phyloP scores from a whole-genome alignment of 345 rosid genomes.

The Camelina laxa region DNA sequence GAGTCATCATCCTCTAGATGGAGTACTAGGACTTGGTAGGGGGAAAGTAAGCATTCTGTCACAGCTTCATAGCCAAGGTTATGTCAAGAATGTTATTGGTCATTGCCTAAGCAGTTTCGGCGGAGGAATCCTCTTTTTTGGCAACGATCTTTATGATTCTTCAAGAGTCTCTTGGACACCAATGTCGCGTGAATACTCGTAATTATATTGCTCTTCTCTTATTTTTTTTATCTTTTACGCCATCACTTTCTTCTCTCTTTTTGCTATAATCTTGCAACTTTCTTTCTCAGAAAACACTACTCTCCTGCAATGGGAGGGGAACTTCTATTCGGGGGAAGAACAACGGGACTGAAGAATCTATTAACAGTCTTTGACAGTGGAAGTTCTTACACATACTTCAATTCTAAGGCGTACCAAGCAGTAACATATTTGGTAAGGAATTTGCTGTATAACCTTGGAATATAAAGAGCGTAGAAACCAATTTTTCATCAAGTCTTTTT shows the following conservation, averaged over 20 bases:
- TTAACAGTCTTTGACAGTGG: slow-evolving; percentile 74
- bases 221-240: neutral
- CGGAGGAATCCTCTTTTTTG: slow-evolving; percentile 92
- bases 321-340: slow-evolving; percentile 61
- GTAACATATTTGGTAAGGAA: slow-evolving; percentile 57
- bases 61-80: slow-evolving; percentile 74
- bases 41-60: slow-evolving; percentile 80
- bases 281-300: slow-evolving; percentile 66
- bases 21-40: slow-evolving; percentile 93
- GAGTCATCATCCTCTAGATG: slow-evolving; percentile 82
- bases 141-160: slow-evolving; percentile 71
- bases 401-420: slow-evolving; percentile 62
- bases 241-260: neutral
- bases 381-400: slow-evolving; percentile 89
- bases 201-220: slow-evolving; percentile 25
- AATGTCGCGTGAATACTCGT: slow-evolving; percentile 69
- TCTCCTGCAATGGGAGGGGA: slow-evolving; percentile 85
- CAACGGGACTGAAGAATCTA: slow-evolving; percentile 66
- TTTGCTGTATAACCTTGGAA: slow-evolving; percentile 14
- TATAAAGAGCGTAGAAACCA: neutral
- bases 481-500: neutral
- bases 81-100: slow-evolving; percentile 73
- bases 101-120: slow-evolving; percentile 86
- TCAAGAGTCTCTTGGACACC: slow-evolving; percentile 74
- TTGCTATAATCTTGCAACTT: slow-evolving; percentile 14